These are phyloP conservation scores for Cinnamomum chago DNA, from an alignment of 164 flowering plant genomes.

Conservation along the genomic window DNA sequence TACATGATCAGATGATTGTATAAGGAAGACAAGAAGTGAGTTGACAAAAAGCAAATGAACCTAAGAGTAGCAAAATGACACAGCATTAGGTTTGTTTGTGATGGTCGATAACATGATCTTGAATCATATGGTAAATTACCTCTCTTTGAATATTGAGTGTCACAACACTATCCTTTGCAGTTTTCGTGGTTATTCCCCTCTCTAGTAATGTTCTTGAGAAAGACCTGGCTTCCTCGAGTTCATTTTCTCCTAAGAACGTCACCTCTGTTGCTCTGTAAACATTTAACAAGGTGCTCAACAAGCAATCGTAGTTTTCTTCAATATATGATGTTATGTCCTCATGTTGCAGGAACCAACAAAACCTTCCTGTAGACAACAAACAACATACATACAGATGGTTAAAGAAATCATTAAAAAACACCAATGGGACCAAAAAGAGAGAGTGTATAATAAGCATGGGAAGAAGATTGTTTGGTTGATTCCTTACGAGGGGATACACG, in stretches of 20 bases:
- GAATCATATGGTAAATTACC: background rate
- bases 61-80: background rate
- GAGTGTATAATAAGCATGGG: too few relatives aligned
- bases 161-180: background rate
- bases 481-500: constrained; percentile 7
- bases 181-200: constrained; percentile 4
- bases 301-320: constrained; percentile 19
- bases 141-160: constrained; percentile 2
- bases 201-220: constrained; percentile 22
- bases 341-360: constrained; percentile 32
- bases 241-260: constrained; percentile 29
- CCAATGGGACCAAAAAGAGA: background rate
- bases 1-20: background rate
- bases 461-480: too few relatives aligned
- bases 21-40: background rate
- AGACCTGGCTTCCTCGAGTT: constrained; percentile 31
- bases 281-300: constrained; percentile 21
- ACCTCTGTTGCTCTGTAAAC: constrained; percentile 39
- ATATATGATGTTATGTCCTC: constrained; percentile 15
- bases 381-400: background rate
- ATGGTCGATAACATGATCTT: background rate
- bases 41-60: background rate
- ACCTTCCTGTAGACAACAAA: constrained; percentile 11
- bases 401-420: background rate
- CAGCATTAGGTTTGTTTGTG: background rate